Evolutionary conservation across 1,284 basidiomycete species (phyloP), one percentile per base, ranked within the genome.

Genomic region (Ganoderma resinaceum): DNA sequence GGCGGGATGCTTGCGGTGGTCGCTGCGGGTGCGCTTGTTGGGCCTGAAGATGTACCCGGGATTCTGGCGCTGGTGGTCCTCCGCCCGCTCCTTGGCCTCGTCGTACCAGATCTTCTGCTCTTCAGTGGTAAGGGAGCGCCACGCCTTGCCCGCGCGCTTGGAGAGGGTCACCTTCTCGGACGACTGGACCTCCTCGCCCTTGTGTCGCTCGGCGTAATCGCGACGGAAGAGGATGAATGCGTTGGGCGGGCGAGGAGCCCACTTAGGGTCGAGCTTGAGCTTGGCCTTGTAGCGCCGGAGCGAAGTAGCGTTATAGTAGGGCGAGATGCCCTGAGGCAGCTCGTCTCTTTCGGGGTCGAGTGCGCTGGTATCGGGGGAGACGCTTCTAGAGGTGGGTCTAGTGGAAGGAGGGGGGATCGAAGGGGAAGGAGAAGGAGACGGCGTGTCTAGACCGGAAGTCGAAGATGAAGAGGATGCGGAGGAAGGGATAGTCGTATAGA

Each of bases 191-290:
- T 72, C 63, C 64, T 67, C 61, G 57, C 68, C 68, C 55, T 74
- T 70, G 59, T 84, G 80, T 65, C 78, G 73, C 73, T 78, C 79
- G 59, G 85, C 85, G 74, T 90, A 95, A 74, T 94, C 89, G 72
- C 91, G 91, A 35, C 95, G 90, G 80, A 95, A 97, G 71, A 96
- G 87, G 78, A 97, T 95, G 82, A 96, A 97, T 35, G 94, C 89
- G 77, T 97, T 97, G 8, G 91, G 87, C 1, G 95, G 95, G 11
- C 95, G 89, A 57, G 94, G 92, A 69, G 95, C 88, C 84, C 93
- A 93, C 31, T 83, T 83, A 0, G 90, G 84, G 72, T 89, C 76
- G 64, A 80, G 76, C 68, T 74, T 68, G 29, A 78, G 77, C 59
- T 84, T 78, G 16, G 53, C 42, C 62, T 68, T 69, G 55, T 70